A percentile compares a stretch with the other conserved stretches of the same genome.
Conservation (phyloP, 1,284 basidiomycete genomes). For the Boletus semigastroideus region DNA sequence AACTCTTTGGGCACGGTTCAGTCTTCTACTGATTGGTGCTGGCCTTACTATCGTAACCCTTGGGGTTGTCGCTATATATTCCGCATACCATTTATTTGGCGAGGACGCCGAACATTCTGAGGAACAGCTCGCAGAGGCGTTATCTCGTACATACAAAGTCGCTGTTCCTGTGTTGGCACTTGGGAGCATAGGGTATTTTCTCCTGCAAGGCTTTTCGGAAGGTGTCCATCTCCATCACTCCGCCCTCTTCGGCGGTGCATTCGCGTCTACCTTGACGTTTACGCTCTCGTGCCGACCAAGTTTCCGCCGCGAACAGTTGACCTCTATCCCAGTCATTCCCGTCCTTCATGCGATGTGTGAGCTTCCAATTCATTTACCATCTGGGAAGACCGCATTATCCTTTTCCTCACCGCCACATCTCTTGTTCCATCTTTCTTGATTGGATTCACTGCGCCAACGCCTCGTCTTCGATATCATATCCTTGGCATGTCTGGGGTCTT, state of each 20-base stretch:
- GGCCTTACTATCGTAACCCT: slow-evolving; percentile 58
- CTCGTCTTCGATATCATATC: slow-evolving; percentile 73
- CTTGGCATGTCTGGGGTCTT: slow-evolving; percentile 68
- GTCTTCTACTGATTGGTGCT: slow-evolving; percentile 70
- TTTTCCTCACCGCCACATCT: slow-evolving; percentile 71
- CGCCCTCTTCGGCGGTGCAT: slow-evolving; percentile 47
- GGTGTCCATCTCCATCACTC: slow-evolving; percentile 41
- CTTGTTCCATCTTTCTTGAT: slow-evolving; percentile 56
- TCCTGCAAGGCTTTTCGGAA: slow-evolving; percentile 36
- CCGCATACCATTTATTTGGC: slow-evolving; percentile 46
- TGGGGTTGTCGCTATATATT: slow-evolving; percentile 47
- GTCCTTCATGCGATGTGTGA: slow-evolving; percentile 68
- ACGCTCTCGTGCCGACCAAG: slow-evolving; percentile 8
- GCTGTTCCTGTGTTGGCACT: slow-evolving; percentile 42
- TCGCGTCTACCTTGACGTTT: slow-evolving; percentile 22
- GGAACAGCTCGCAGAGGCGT: slow-evolving; percentile 36
- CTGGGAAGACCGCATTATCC: slow-evolving; percentile 89
- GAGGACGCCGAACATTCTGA: slow-evolving; percentile 13
- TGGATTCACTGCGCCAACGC: slow-evolving; percentile 66
- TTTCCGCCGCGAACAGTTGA: slow-evolving; percentile 30
- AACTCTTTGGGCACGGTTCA: slow-evolving; percentile 94
- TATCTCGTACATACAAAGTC: slow-evolving; percentile 38
- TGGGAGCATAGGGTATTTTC: slow-evolving; percentile 39
- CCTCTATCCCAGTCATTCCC: slow-evolving; percentile 50
- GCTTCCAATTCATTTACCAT: slow-evolving; percentile 94